These are phyloP conservation scores for Melanomma pulvis-pyrius DNA, from an alignment of 495 filamentous ascomycete species.

Conservation along the genomic window DNA sequence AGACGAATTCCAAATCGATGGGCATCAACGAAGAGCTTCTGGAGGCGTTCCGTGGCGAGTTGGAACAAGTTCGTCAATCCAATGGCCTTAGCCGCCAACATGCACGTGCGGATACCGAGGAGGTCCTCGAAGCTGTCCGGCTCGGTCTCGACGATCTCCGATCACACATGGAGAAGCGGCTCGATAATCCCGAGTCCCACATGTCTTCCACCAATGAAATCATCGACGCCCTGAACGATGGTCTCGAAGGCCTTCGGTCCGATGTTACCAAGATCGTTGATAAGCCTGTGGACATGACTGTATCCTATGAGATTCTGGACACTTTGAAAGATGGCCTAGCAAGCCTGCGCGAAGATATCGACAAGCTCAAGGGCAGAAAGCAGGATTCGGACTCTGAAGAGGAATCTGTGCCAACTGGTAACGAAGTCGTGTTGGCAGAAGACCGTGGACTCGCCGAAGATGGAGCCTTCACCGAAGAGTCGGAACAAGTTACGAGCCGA, in stretches of 20 bases:
- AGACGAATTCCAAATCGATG: constrained; percentile 18
- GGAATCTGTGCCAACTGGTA: constrained; percentile 33
- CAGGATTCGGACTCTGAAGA: constrained; percentile 41
- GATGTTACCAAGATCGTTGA: constrained; percentile 78
- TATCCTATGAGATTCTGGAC: constrained; percentile 82
- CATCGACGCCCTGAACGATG: constrained; percentile 80
- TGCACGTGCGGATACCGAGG: constrained; percentile 43
- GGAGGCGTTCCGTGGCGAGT: constrained; percentile 48
- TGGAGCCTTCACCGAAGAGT: constrained; percentile 8
- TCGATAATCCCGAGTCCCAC: constrained; percentile 59
- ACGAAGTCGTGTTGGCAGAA: constrained; percentile 49
- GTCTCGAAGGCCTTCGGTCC: constrained; percentile 69
- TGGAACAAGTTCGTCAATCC: constrained; percentile 45
- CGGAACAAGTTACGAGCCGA: constrained; percentile 10
- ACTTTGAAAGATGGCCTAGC: constrained; percentile 78
- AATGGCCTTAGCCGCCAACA: constrained; percentile 38
- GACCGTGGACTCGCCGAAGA: constrained; percentile 9
- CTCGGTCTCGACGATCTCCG: constrained; percentile 71
- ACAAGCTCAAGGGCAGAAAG: constrained; percentile 58
- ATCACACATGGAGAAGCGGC: constrained; percentile 62
- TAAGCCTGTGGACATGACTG: constrained; percentile 77
- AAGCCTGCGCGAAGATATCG: constrained; percentile 73
- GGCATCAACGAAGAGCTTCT: constrained; percentile 48
- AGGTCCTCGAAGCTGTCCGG: constrained; percentile 60
- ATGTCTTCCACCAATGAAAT: constrained; percentile 70